Conservation (phyloP, 2,329 filamentous ascomycete species). For the Fusarium aywerte region DNA sequence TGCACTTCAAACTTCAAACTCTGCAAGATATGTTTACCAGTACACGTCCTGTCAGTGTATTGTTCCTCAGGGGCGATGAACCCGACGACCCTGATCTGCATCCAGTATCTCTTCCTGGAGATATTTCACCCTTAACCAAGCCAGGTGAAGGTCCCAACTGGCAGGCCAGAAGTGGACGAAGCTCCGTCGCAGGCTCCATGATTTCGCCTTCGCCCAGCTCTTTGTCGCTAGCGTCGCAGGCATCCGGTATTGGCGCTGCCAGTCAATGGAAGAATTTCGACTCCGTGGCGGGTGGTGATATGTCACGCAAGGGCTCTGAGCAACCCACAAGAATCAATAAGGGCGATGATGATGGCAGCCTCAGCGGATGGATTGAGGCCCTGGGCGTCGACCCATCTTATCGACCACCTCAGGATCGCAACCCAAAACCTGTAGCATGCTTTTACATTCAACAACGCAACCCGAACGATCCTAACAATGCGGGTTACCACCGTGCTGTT, state of each 20-base stretch:
- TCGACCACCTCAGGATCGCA: conserved; percentile 77
- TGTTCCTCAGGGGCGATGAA: conserved; percentile 81
- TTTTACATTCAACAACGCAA: conserved; percentile 79
- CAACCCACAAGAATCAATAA: conserved; percentile 64
- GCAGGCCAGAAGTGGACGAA: conserved; percentile 63
- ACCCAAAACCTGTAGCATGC: conserved; percentile 81
- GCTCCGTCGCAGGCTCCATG: conserved; percentile 70
- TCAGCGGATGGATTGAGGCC: conserved; percentile 89
- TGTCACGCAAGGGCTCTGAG: conserved; percentile 59
- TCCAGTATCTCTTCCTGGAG: conserved; percentile 78
- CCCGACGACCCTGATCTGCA: conserved; percentile 82
- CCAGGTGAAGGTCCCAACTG: conserved; percentile 61
- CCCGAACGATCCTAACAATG: conserved; percentile 60
- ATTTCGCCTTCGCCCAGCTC: conserved; percentile 75
- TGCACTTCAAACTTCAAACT: conserved; percentile 80
- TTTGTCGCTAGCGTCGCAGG: conserved; percentile 69
- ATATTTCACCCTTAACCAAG: conserved; percentile 70
- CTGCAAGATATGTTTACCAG: conserved; percentile 91
- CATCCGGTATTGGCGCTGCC: conserved; percentile 55
- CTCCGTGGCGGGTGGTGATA: conserved; percentile 62
- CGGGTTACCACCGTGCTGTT: conserved; percentile 81
- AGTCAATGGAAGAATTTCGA: conserved; percentile 69
- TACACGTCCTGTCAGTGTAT: conserved; percentile 79
- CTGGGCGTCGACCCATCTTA: conserved; percentile 90
- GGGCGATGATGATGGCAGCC: conserved; percentile 69